Evolutionary conservation across 2,329 filamentous ascomycete genomes (phyloP).

Genomic region (Sarocladium brachiariae): DNA sequence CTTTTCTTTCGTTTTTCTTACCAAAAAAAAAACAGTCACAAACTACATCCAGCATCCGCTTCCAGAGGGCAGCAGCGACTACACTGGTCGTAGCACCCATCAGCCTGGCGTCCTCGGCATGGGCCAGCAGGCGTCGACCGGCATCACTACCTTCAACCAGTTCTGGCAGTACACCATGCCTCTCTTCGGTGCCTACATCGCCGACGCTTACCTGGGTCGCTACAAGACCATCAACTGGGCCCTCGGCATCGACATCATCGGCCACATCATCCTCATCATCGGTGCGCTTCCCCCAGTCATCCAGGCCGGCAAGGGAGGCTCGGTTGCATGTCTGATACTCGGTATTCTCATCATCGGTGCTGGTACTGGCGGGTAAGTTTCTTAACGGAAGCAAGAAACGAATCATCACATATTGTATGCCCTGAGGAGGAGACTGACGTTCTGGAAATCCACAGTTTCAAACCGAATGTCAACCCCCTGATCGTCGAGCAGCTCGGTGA

Average conservation of each 20-base stretch:
- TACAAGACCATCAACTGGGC: constrained; percentile 62
- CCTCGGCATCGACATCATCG: constrained; percentile 54
- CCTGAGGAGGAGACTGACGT: too few species aligned
- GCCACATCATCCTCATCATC: constrained; percentile 59
- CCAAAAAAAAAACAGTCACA: constrained; percentile 38
- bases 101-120: constrained; percentile 50
- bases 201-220: constrained; percentile 56
- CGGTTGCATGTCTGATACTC: constrained; percentile 57
- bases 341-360: constrained; percentile 46
- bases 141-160: constrained; percentile 40
- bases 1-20: neutral
- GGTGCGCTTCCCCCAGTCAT: constrained; percentile 60
- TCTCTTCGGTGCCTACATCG: constrained; percentile 43
- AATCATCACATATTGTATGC: too few species aligned
- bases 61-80: constrained; percentile 44
- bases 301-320: constrained; percentile 38
- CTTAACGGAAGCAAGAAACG: too few species aligned
- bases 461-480: constrained; percentile 62
- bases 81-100: constrained; percentile 39
- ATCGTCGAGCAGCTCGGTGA: constrained; percentile 59
- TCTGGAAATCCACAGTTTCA: neutral
- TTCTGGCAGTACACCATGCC: constrained; percentile 58
- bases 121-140: constrained; percentile 45
- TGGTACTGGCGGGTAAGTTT: constrained; percentile 54
- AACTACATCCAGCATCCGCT: constrained; percentile 58